Evolutionary conservation across 2,329 filamentous ascomycete genomes (phyloP).

Genomic region (Gremmenia infestans): DNA sequence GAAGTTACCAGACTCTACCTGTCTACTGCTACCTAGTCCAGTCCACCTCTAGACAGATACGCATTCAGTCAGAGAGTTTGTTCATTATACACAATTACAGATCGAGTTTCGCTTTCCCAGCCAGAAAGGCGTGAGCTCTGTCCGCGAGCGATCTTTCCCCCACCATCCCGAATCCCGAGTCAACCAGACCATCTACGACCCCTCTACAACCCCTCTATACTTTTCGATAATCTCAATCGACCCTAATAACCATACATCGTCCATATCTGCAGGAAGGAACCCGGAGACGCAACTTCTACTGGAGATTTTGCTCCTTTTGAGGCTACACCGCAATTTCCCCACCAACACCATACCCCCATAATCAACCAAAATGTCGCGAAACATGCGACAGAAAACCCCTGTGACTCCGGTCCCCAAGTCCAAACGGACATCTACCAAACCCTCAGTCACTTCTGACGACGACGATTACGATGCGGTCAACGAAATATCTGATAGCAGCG

Average conservation of each 20-base stretch:
- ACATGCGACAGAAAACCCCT: conserved; percentile 45
- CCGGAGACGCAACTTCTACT: neutral
- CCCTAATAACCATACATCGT: neutral
- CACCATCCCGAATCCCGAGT: conserved; percentile 9
- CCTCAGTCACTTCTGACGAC: conserved; percentile 53
- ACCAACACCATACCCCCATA: conserved; percentile 1
- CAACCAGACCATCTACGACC: neutral
- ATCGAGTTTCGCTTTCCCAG: conserved; percentile 26
- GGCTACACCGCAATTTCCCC: conserved; percentile 19
- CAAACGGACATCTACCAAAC: conserved; percentile 33
- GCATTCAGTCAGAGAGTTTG: conserved; percentile 25
- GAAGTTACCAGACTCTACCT: conserved; percentile 56
- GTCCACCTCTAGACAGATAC: no score
- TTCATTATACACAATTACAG: conserved; percentile 29
- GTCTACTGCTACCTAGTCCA: conserved; percentile 23
- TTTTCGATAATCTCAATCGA: conserved; percentile 16
- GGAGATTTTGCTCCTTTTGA: neutral
- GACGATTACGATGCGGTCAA: conserved; percentile 72
- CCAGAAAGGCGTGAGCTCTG: conserved; percentile 20
- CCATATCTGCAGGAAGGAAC: conserved; percentile 1
- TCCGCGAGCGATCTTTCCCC: conserved; percentile 16
- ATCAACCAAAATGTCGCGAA: conserved; percentile 36
- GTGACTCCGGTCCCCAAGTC: conserved; percentile 31
- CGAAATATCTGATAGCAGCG: conserved; percentile 66
- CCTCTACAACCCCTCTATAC: conserved; percentile 7